These are phyloP conservation scores for Zygoascus meyerae DNA, from an alignment of 1,139 yeast genomes.

Conservation along the genomic window DNA sequence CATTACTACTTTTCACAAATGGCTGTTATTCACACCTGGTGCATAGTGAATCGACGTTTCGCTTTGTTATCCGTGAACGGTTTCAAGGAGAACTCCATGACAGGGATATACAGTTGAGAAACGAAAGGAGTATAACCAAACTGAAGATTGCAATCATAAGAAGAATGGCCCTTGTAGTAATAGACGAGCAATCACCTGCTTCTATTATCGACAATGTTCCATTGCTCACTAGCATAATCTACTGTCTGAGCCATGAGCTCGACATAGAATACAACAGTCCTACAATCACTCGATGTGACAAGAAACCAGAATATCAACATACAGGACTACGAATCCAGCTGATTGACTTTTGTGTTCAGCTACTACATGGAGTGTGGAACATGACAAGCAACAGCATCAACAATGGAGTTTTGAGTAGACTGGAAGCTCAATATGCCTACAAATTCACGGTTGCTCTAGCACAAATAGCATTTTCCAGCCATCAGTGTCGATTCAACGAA, in stretches of 20 bases:
- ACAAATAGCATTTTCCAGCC: slow-evolving; percentile 44
- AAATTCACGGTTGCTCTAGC: slow-evolving; percentile 50
- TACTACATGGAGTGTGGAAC: slow-evolving; percentile 23
- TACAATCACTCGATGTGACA: slow-evolving; percentile 3
- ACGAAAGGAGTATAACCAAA: not conserved
- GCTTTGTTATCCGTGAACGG: too few species aligned
- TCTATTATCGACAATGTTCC: slow-evolving; percentile 3
- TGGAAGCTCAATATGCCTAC: slow-evolving; percentile 28
- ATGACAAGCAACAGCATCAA: slow-evolving; percentile 16
- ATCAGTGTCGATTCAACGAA: slow-evolving; percentile 40
- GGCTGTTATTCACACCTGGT: not conserved
- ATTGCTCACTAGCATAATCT: slow-evolving; percentile 6
- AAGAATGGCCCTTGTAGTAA: slow-evolving; percentile 5
- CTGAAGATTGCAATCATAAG: not conserved
- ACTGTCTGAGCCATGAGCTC: slow-evolving; percentile 16
- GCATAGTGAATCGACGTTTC: too few species aligned
- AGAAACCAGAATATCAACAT: too few species aligned
- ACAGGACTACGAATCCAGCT: slow-evolving; percentile 8
- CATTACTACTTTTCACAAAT: not conserved
- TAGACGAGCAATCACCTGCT: not conserved
- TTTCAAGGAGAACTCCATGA: not conserved
- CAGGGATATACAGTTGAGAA: not conserved
- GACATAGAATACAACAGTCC: slow-evolving; percentile 16
- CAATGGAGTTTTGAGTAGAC: slow-evolving; percentile 11
- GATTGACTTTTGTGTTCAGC: slow-evolving; percentile 20